phyloP scores from a whole-genome alignment of 345 rosid species.

The Citrus mangshanensis region DNA sequence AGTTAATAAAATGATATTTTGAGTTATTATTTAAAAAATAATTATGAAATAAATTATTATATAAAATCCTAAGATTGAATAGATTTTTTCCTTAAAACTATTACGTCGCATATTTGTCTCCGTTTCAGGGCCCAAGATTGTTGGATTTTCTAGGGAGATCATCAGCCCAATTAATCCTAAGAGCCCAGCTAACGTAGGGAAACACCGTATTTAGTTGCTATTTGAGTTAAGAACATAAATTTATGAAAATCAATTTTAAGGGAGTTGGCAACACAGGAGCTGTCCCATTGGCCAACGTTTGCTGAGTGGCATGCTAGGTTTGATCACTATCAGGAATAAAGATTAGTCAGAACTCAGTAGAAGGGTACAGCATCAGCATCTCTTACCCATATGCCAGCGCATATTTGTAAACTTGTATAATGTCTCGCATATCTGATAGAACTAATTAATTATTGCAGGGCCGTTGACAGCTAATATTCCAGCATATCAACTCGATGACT shows the following conservation, averaged over 20 bases:
- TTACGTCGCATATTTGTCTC: not conserved
- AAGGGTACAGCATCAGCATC: too few relatives aligned
- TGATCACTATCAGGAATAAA: not conserved
- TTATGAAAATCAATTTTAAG: too few relatives aligned
- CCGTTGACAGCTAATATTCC: slow-evolving; percentile 22
- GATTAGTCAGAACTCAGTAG: not conserved
- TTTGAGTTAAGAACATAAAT: too few relatives aligned
- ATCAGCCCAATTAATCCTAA: not conserved
- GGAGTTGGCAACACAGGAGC: not conserved
- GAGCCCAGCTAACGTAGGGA: not conserved
- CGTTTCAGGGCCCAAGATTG: not conserved
- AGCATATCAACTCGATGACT: slow-evolving; percentile 12
- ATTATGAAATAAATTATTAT: rapidly evolving
- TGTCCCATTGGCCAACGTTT: not conserved
- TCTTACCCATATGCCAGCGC: not conserved
- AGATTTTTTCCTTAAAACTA: too few relatives aligned
- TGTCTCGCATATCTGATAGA: slow-evolving; percentile 10
- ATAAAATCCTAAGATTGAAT: too few relatives aligned
- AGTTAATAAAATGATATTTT: rapidly evolving
- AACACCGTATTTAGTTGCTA: too few relatives aligned
- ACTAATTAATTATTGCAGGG: slow-evolving; percentile 17
- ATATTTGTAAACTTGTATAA: slow-evolving; percentile 12
- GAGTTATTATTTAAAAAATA: too few relatives aligned
- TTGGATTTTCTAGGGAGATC: not conserved
- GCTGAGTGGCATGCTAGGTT: not conserved